Evolutionary conservation across 768 basidiomycete genomes (phyloP).

Genomic region (Tephrocybe sp.): DNA sequence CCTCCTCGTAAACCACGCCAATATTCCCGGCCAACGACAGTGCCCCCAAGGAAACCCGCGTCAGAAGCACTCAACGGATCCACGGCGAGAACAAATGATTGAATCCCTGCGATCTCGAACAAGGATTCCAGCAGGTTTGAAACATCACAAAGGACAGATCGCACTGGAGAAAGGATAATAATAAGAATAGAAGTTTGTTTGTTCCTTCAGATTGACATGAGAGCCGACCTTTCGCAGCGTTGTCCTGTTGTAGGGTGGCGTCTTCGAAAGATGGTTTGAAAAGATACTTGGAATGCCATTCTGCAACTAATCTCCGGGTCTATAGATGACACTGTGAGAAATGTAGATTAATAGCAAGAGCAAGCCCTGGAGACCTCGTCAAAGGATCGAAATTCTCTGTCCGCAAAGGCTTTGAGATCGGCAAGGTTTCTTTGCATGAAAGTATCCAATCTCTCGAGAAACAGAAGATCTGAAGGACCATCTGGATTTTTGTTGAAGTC

Average conservation of each 20-base stretch:
- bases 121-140: slow-evolving; percentile 59
- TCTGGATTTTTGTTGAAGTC: slow-evolving; percentile 31
- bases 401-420: slow-evolving; percentile 61
- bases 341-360: slow-evolving; percentile 12
- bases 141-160: slow-evolving; percentile 44
- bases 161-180: slow-evolving; percentile 34
- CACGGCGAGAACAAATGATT: slow-evolving; percentile 64
- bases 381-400: slow-evolving; percentile 55
- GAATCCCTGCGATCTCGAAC: slow-evolving; percentile 45
- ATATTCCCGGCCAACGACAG: slow-evolving; percentile 59
- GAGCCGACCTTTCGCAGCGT: slow-evolving; percentile 21
- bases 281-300: slow-evolving; percentile 62
- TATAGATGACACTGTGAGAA: slow-evolving; percentile 27
- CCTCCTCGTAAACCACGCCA: slow-evolving; percentile 63
- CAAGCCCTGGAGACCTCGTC: slow-evolving; percentile 51
- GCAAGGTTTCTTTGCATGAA: slow-evolving; percentile 59
- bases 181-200: slow-evolving; percentile 12
- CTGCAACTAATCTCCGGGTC: slow-evolving; percentile 56
- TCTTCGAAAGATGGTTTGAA: slow-evolving; percentile 32
- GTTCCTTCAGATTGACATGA: slow-evolving; percentile 7
- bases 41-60: slow-evolving; percentile 64
- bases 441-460: slow-evolving; percentile 61
- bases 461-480: slow-evolving; percentile 48
- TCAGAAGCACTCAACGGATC: slow-evolving; percentile 48
- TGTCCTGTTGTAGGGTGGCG: slow-evolving; percentile 14